Conservation (phyloP, 805 yeast species). For the Nematodospora valgi region DNA sequence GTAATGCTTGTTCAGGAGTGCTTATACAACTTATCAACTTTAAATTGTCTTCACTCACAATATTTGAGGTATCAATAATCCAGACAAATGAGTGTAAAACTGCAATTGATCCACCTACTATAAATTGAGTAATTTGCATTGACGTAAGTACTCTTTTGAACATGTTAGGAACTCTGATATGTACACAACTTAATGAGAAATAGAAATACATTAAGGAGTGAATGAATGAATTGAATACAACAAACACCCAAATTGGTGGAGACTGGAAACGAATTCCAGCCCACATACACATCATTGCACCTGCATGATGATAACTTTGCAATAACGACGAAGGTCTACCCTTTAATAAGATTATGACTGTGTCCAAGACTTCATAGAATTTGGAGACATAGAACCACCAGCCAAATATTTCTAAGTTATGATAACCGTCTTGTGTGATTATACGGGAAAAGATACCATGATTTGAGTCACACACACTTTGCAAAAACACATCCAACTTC, state of each 20-base stretch:
- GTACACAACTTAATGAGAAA: constrained; percentile 57
- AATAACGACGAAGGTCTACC: constrained; percentile 64
- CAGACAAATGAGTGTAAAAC: constrained; percentile 58
- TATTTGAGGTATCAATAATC: constrained; percentile 49
- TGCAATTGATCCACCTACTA: constrained; percentile 68
- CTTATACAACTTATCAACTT: constrained; percentile 45
- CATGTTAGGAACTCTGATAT: constrained; percentile 52
- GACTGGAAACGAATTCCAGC: constrained; percentile 66
- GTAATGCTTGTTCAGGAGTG: constrained; percentile 59
- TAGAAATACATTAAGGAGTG: constrained; percentile 74
- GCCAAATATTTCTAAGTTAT: constrained; percentile 53
- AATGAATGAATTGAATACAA: constrained; percentile 74
- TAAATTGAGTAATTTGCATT: constrained; percentile 66
- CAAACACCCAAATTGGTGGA: constrained; percentile 80
- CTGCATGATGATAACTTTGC: constrained; percentile 76
- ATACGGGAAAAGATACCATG: constrained; percentile 51
- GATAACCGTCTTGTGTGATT: constrained; percentile 14
- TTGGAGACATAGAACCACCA: constrained; percentile 68
- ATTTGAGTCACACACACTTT: constrained; percentile 56
- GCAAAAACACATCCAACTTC: constrained; percentile 47
- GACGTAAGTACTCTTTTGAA: constrained; percentile 61
- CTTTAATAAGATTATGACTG: constrained; percentile 61
- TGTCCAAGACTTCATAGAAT: constrained; percentile 69
- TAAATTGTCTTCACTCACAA: constrained; percentile 20
- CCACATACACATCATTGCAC: constrained; percentile 83